Evolutionary conservation across 139 green algal species (phyloP).

Genomic region (Ettlia oleoabundans): DNA sequence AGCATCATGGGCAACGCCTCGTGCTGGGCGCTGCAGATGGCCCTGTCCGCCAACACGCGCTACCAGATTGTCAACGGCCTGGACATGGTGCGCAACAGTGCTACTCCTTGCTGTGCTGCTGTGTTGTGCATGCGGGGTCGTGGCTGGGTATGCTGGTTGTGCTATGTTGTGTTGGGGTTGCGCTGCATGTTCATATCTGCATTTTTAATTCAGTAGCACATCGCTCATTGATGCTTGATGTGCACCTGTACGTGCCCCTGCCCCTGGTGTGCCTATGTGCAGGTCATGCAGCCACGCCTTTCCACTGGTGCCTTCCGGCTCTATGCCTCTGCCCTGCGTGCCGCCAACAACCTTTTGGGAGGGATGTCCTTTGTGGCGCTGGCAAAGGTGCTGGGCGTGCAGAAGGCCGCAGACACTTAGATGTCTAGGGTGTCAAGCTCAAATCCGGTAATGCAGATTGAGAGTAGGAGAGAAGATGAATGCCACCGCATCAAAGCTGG

Average conservation of each 20-base stretch:
- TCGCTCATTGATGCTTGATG: too few relatives aligned
- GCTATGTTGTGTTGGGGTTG: too few relatives aligned
- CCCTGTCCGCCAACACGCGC: conserved; percentile 86
- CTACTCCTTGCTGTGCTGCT: not conserved
- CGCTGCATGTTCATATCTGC: too few relatives aligned
- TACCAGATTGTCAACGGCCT: conserved; percentile 95
- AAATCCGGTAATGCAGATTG: not conserved
- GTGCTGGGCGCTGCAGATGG: conserved; percentile 93
- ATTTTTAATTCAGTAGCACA: too few relatives aligned
- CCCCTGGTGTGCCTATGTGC: too few relatives aligned
- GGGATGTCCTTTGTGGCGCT: conserved; percentile 91
- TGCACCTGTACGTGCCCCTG: too few relatives aligned
- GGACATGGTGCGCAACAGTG: conserved; percentile 74
- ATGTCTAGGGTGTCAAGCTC: not conserved
- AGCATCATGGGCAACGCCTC: conserved; percentile 83
- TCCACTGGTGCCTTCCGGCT: conserved; percentile 72
- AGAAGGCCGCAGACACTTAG: conserved; percentile 65
- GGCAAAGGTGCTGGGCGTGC: conserved; percentile 83
- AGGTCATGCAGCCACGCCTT: conserved; percentile 61
- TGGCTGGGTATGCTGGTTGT: too few relatives aligned
- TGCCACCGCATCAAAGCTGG: not conserved
- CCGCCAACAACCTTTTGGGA: conserved; percentile 87
- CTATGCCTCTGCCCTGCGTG: conserved; percentile 80
- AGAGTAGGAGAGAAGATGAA: not conserved
- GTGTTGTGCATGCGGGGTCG: too few relatives aligned